Base-by-base conservation (phyloP, 331 rosid species). In the Dryas integrifolia region DNA sequence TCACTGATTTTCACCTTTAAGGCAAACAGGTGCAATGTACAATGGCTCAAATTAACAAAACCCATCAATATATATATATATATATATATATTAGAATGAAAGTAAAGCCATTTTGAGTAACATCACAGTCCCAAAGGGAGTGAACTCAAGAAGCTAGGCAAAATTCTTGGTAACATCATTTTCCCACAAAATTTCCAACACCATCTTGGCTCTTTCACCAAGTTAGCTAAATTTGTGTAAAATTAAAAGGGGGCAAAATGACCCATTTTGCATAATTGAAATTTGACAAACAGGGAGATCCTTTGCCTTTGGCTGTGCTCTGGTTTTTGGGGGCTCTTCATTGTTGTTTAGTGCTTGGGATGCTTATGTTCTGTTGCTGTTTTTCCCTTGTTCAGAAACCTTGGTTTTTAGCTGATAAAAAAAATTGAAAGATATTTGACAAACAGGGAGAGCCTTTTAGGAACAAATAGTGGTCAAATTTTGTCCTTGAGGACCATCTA, bases 1-100 rank as follows among this genome's bases (percentile, higher is more conserved):
- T 81, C 75, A 39, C 58, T 68, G 66, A 47, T 80, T 51, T 4
- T 26, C 75, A 65, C 80, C 77, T 79, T 85, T 73, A 67, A 10
- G 18, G 70, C 30, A 70, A 67, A 50, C 41, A 52, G 55, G 21
- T n/a, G 44, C 43, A 38, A 78, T 41, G 82, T 1, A 18, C 69
- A 57, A 3, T 75, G 62, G 35, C 43, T 10, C 55, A 43, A 69
- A 50, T 65, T 15, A 46, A 55, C 51, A 39, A 30, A 30, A 1
- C 35, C 35, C 0, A 30, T 30, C 44, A 30, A 11, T 7, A 16
- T 63, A 8, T 10, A 6, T n/a, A 53, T 53, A 53, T 56, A 11
- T 7, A 16, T 63, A 8, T 10, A 6, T n/a, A 53, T 53, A 53
- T 56, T 56, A 6, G 60, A 10, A 56, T 16, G 9, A 56, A 21